These are phyloP conservation scores for Penicillium sp. DNA, from an alignment of 2,329 filamentous ascomycete genomes.

Conservation along the genomic window DNA sequence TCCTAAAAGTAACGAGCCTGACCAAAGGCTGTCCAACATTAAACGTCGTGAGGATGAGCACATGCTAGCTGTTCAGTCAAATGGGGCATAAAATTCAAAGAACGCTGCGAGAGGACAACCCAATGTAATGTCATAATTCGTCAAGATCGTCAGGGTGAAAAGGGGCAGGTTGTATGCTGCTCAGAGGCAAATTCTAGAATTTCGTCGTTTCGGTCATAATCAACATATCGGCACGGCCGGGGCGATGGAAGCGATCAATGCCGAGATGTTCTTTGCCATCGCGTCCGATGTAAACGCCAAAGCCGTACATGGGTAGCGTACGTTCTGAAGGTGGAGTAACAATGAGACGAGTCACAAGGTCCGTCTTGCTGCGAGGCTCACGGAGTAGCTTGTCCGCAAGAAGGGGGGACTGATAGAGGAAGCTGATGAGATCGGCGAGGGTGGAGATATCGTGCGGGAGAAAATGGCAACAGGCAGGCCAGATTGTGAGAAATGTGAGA, in stretches of 20 bases:
- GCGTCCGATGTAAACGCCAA: constrained; percentile 52
- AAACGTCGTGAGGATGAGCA: too few relatives aligned
- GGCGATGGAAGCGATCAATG: constrained; percentile 50
- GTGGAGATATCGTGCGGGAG: constrained; percentile 69
- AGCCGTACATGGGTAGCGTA: constrained; percentile 45
- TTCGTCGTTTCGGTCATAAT: constrained; percentile 33
- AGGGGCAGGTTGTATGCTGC: not conserved
- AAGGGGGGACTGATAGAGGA: constrained; percentile 67
- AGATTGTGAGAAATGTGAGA: constrained; percentile 54
- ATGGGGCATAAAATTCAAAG: too few relatives aligned
- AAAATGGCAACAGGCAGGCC: constrained; percentile 56
- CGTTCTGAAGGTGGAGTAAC: constrained; percentile 40
- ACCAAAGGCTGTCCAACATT: too few relatives aligned
- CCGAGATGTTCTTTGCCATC: constrained; percentile 57
- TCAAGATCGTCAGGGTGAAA: too few relatives aligned
- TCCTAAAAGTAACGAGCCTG: too few relatives aligned
- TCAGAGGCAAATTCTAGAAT: not conserved
- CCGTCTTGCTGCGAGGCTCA: constrained; percentile 58
- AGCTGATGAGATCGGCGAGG: constrained; percentile 70
- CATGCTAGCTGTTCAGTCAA: too few relatives aligned
- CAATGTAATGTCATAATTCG: too few relatives aligned
- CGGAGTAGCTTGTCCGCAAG: constrained; percentile 68
- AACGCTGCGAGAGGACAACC: too few relatives aligned
- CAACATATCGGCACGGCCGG: constrained; percentile 40
- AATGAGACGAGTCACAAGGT: constrained; percentile 65